Evolutionary conservation across 2,329 filamentous ascomycete genomes (phyloP), one percentile per base, ranked within the genome.

Genomic region (Curvularia spicifera): DNA sequence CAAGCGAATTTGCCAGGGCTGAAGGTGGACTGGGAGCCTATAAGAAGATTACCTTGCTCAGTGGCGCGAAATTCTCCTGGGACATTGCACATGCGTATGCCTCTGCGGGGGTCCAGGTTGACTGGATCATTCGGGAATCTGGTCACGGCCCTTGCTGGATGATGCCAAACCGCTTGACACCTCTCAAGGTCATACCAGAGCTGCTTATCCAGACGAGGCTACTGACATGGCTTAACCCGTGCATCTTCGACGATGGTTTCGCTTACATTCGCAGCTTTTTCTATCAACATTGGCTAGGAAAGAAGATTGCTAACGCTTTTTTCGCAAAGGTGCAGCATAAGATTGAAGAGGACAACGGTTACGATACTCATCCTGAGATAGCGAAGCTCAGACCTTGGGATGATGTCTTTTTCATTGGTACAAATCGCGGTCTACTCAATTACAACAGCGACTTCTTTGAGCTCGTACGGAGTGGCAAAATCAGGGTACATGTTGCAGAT

Each of bases 201-300:
- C 84, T 87, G 60, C 81, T 91, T 6, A 80, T 88, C 3, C 83
- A 84, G 31, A 88, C 85, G 0, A 84, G 90, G 0, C 79, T 89
- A 56, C 75, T 93, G 45, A 89, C 87, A 1, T 93, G 88, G 88
- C 85, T 93, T 70, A 88, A 85, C 56, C 90, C 90, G 0, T 93
- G 89, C 68, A 83, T 89, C 26, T 93, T 88, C 87, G 88, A 87
- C 2, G 89, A 89, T 69, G 88, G 89, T 0, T 90, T 83, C 66
- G 49, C 80, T 3, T 77, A 74, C 2, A 79, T 85, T 3, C 82
- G 86, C 1, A 71, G 72, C 8, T 85, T 88, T 61, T 79, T 87
- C 45, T 86, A 89, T 60, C 79, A 80, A 28, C 86, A 83, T 0
- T 74, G 77, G 29, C 55, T 88, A 3, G 87, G 87, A 1, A 81